Conservation (phyloP, 176 grass and related monocot genomes). For the Rhipidocladum racemiflorum region DNA sequence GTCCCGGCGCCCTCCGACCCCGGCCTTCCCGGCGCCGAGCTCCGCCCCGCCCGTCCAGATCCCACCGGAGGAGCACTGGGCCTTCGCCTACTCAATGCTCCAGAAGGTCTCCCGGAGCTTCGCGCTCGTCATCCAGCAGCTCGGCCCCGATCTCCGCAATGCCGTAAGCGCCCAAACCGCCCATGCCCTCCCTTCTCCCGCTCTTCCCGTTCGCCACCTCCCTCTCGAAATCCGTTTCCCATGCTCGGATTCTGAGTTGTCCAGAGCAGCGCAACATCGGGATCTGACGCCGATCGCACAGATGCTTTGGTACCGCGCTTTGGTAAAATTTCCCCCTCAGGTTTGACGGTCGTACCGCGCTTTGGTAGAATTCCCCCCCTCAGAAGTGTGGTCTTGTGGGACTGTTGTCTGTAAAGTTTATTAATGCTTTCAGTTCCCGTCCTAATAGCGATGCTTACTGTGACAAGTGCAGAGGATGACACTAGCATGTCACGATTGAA, state of each 20-base stretch:
- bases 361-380: too few relatives aligned
- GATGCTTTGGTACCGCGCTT: too few relatives aligned
- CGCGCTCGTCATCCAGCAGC: slow-evolving; percentile 98
- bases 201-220: background rate
- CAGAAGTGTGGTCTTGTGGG: background rate
- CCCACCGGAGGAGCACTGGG: slow-evolving; percentile 87
- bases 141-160: slow-evolving; percentile 78
- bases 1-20: too few relatives aligned
- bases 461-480: slow-evolving; percentile 73
- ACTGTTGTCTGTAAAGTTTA: background rate
- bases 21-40: too few relatives aligned
- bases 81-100: slow-evolving; percentile 94
- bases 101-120: slow-evolving; percentile 94
- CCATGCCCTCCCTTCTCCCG: background rate
- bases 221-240: background rate
- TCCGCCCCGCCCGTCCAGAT: too few relatives aligned
- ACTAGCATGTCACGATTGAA: too few relatives aligned
- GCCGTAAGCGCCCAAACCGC: slow-evolving; percentile 47
- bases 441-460: background rate
- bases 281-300: background rate
- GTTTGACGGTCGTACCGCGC: background rate
- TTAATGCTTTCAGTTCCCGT: background rate
- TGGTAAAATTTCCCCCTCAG: background rate
- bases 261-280: background rate
- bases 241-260: background rate